Evolutionary conservation across 345 rosid species (phyloP).

Genomic region (Heritiera littoralis): DNA sequence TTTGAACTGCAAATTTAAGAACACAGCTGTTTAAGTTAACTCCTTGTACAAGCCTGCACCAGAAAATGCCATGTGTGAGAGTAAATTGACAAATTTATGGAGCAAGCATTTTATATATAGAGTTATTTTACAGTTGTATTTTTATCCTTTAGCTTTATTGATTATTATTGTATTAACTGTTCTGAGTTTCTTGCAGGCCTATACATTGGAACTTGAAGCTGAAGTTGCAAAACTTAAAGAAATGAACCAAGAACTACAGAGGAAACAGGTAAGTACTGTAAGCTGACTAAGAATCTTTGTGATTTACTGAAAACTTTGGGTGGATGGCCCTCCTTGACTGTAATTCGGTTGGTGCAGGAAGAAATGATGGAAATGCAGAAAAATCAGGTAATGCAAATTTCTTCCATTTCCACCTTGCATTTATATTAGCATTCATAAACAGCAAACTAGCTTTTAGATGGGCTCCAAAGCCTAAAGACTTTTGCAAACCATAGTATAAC

Average conservation of each 20-base stretch:
- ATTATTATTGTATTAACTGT: neutral
- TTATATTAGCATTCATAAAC: neutral
- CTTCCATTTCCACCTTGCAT: slow-evolving; percentile 6
- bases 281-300: slow-evolving; percentile 26
- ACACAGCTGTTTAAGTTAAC: neutral
- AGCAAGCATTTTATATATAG: too few relatives aligned
- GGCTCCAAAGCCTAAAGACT: neutral
- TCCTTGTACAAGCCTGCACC: neutral
- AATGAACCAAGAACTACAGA: slow-evolving; percentile 69
- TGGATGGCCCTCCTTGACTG: slow-evolving; percentile 18
- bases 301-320: slow-evolving; percentile 12
- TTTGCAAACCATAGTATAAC: neutral
- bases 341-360: slow-evolving; percentile 49
- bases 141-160: neutral
- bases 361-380: slow-evolving; percentile 57
- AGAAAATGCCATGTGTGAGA: neutral
- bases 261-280: slow-evolving; percentile 58
- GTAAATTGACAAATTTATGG: neutral
- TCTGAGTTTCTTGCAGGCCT: slow-evolving; percentile 61
- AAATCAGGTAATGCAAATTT: slow-evolving; percentile 47
- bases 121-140: neutral
- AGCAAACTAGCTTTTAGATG: neutral
- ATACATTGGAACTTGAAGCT: slow-evolving; percentile 89
- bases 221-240: slow-evolving; percentile 84
- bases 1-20: slow-evolving; percentile 1